Conservation (phyloP, 2,329 filamentous ascomycete genomes). For the Cladosporium sp. region DNA sequence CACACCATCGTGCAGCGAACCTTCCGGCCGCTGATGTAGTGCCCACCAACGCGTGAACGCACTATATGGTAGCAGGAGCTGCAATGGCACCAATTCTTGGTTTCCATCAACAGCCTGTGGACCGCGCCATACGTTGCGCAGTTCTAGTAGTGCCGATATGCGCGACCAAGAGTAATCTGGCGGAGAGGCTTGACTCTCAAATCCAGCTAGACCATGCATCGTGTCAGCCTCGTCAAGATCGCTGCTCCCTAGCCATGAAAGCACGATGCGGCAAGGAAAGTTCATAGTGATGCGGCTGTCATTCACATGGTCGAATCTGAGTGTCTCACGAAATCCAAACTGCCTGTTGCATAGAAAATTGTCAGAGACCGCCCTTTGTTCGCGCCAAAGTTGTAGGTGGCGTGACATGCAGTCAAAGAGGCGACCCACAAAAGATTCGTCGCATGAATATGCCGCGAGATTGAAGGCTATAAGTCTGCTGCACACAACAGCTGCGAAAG, state of each 20-base stretch:
- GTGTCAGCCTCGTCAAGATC: not conserved
- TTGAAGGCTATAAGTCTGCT: not conserved
- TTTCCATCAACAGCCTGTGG: not conserved
- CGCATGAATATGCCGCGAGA: not conserved
- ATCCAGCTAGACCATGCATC: not conserved
- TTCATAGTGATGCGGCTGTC: not conserved
- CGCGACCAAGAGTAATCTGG: not conserved
- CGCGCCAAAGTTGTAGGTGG: not conserved
- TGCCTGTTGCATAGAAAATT: not conserved
- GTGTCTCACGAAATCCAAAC: not conserved
- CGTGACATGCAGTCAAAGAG: not conserved
- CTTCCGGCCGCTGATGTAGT: not conserved
- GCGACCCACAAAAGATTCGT: not conserved
- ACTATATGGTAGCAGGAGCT: not conserved
- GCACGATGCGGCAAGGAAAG: not conserved
- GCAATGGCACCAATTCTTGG: not conserved
- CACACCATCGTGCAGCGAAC: not conserved
- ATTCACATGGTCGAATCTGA: not conserved
- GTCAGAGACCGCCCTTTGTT: not conserved
- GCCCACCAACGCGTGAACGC: not conserved
- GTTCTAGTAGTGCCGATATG: not conserved
- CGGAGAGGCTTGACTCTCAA: too few species aligned
- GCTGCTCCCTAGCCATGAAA: not conserved
- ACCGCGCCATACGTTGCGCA: not conserved
- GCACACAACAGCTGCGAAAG: not conserved